Conservation (phyloP, 176 grass and related monocot species). For the Raddia distichophylla region DNA sequence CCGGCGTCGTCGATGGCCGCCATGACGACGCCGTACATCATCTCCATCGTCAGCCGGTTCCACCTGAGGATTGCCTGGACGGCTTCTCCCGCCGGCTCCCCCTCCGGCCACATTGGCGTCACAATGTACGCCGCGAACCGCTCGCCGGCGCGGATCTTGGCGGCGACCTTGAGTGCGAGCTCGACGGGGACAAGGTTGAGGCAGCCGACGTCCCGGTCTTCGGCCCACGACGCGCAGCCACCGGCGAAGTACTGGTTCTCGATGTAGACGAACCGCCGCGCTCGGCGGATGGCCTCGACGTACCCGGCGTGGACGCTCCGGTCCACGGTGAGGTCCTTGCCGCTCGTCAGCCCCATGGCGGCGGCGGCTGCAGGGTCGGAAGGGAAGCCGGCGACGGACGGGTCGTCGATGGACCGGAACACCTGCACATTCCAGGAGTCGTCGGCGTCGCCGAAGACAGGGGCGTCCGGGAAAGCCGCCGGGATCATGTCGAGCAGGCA, state of each 20-base stretch:
- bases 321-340: constrained; percentile 72
- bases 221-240: constrained; percentile 71
- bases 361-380: constrained; percentile 45
- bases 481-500: constrained; percentile 56
- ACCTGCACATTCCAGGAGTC: constrained; percentile 88
- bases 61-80: constrained; percentile 82
- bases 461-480: constrained; percentile 39
- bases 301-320: constrained; percentile 74
- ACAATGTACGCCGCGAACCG: constrained; percentile 78
- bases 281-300: constrained; percentile 80
- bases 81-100: constrained; percentile 52
- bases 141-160: constrained; percentile 66
- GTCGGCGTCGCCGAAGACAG: constrained; percentile 3
- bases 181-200: constrained; percentile 83
- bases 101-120: constrained; percentile 95
- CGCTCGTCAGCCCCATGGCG: constrained; percentile 60
- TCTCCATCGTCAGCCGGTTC: constrained; percentile 74
- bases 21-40: constrained; percentile 76
- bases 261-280: constrained; percentile 79
- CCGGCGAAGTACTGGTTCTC: constrained; percentile 99
- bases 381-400: constrained; percentile 77
- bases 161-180: constrained; percentile 77
- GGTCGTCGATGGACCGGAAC: constrained; percentile 85
- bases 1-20: constrained; percentile 73
- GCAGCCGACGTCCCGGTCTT: constrained; percentile 66